A percentile compares a stretch with the other conserved stretches of the same genome.
These are phyloP conservation scores for Toxoplasma gondii DNA, from an alignment of 169 alveolate species.

Conservation along the genomic window DNA sequence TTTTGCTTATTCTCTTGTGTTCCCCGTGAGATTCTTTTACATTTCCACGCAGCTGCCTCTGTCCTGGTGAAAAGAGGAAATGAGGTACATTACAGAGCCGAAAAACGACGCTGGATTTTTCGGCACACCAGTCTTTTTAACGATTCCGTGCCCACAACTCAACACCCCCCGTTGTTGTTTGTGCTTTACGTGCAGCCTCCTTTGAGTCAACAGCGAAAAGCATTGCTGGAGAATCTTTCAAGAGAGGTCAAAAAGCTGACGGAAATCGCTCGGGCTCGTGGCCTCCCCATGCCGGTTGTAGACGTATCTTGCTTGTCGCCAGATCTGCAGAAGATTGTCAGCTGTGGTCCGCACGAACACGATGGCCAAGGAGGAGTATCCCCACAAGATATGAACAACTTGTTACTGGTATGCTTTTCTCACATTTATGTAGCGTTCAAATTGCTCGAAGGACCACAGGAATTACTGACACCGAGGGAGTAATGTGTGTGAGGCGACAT, in stretches of 20 bases:
- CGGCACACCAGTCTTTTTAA: no score
- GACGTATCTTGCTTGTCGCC: background rate
- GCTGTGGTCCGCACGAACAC: background rate
- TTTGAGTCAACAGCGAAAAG: background rate
- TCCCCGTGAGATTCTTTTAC: background rate
- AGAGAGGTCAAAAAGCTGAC: background rate
- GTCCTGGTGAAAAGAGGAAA: no score
- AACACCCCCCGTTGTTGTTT: no score
- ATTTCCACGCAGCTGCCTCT: no score
- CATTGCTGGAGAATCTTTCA: background rate
- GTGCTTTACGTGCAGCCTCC: constrained; percentile 16
- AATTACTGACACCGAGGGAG: no score
- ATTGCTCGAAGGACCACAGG: no score
- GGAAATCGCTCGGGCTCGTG: background rate
- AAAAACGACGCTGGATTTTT: no score
- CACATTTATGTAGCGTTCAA: no score
- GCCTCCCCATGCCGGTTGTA: background rate
- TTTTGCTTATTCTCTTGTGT: no score
- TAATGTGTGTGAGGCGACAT: no score
- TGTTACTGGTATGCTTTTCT: background rate
- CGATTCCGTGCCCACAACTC: no score
- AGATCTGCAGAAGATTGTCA: background rate
- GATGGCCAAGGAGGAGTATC: background rate
- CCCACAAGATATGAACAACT: background rate
- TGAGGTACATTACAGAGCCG: no score